Conservation (phyloP, 2,329 filamentous ascomycete species). For the Ploettnerulaceae sp. region DNA sequence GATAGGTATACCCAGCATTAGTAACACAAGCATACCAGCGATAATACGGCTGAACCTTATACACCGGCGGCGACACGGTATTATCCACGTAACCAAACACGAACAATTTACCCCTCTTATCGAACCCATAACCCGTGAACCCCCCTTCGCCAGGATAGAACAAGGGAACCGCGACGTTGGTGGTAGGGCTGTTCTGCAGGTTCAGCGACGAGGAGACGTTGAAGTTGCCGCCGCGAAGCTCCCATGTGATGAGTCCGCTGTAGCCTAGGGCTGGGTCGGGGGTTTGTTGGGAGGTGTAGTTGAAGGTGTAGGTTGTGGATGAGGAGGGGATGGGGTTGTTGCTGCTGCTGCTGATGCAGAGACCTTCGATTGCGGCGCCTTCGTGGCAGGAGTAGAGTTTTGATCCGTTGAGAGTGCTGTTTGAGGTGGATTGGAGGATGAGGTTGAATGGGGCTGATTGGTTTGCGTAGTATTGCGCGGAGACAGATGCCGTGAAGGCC, state of each 20-base stretch:
- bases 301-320: constrained; percentile 26
- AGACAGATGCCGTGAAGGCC: constrained; percentile 18
- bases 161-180: constrained; percentile 41
- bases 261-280: constrained; percentile 21
- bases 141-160: constrained; percentile 31
- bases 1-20: constrained; percentile 39
- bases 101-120: constrained; percentile 36
- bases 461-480: constrained; percentile 31
- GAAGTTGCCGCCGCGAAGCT: constrained; percentile 25
- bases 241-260: constrained; percentile 25
- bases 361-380: constrained; percentile 44
- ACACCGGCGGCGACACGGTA: constrained; percentile 33
- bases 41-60: constrained; percentile 24
- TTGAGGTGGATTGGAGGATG: constrained; percentile 34
- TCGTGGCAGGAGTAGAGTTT: constrained; percentile 42
- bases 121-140: constrained; percentile 37
- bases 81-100: constrained; percentile 40
- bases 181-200: constrained; percentile 36
- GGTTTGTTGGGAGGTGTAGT: constrained; percentile 32
- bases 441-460: constrained; percentile 42
- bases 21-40: constrained; percentile 44
- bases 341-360: constrained; percentile 35
- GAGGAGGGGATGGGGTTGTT: constrained; percentile 16
- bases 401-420: constrained; percentile 36
- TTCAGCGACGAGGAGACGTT: constrained; percentile 35